A percentile compares a stretch with the other conserved stretches of the same genome.
Conservation (phyloP, 1,284 basidiomycete genomes). For the Clitocybe nebularis region DNA sequence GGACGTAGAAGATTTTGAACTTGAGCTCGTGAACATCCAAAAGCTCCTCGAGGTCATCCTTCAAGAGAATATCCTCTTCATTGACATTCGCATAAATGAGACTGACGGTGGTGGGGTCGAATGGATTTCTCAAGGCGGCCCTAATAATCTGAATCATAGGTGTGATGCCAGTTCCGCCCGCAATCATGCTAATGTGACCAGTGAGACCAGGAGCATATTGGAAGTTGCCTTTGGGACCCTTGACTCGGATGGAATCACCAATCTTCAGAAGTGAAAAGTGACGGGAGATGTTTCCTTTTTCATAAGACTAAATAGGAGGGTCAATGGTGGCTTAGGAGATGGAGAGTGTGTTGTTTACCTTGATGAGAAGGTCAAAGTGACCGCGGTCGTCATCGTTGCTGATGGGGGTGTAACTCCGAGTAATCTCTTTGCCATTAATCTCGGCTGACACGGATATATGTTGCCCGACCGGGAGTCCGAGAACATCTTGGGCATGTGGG, state of each 20-base stretch:
- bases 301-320: slow-evolving; percentile 68
- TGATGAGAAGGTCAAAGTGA: slow-evolving; percentile 94
- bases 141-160: slow-evolving; percentile 98
- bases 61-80: slow-evolving; percentile 84
- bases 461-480: slow-evolving; percentile 95
- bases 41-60: slow-evolving; percentile 82
- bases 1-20: slow-evolving; percentile 86
- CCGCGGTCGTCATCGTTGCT: slow-evolving; percentile 90
- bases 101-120: slow-evolving; percentile 76
- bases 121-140: slow-evolving; percentile 81
- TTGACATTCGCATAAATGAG: slow-evolving; percentile 97
- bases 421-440: slow-evolving; percentile 87
- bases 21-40: slow-evolving; percentile 61
- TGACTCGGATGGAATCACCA: slow-evolving; percentile 84
- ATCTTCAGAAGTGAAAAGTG: slow-evolving; percentile 79
- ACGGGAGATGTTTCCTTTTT: slow-evolving; percentile 94
- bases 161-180: slow-evolving; percentile 94
- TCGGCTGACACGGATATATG: slow-evolving; percentile 92
- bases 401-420: slow-evolving; percentile 93
- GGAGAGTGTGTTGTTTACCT: slow-evolving; percentile 48
- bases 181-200: slow-evolving; percentile 90
- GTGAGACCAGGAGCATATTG: slow-evolving; percentile 69
- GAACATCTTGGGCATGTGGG: slow-evolving; percentile 66
- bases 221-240: slow-evolving; percentile 96
- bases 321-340: slow-evolving; percentile 9